Evolutionary conservation across 140 eudicot genomes (phyloP), one percentile per base, ranked within the genome.

Genomic region (Erigeron philadelphicus): DNA sequence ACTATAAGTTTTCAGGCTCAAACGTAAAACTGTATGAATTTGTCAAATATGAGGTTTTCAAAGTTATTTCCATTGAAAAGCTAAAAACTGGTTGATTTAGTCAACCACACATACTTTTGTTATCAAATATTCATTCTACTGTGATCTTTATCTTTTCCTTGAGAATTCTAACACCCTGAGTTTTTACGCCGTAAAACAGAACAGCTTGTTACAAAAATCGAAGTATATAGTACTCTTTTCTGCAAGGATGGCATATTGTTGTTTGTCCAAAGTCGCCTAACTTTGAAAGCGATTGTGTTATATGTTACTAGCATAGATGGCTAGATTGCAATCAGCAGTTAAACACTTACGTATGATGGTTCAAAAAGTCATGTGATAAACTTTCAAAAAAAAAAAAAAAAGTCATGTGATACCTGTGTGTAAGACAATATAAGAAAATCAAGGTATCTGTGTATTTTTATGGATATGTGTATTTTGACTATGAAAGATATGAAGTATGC

Each of bases 11-110:
- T 55, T 23, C 23, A 53, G 4, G 11, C 63, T 57, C 38, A 31
- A 31, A 35, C n/a, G 2, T 53, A 56, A 56, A 55, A 56, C 2
- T 56, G 0, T 56, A 10, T 21, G 11, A 21, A 56, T 56, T 57
- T 10, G 25, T 23, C 18, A 13, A 57, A 3, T 3, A 21, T 54
- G 17, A 7, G 61, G 15, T 57, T 10, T 21, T 57, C 41, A 57
- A 13, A 57, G 19, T 63, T 8, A 50, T 63, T 63, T 63, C 52
- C 68, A 15, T 13, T 18, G 45, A 63, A 49, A 49, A 67, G 57
- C 38, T 65, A 8, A 23, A n/a, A 49, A 11, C 61, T 25, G 61
- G 48, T 48, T 49, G 47, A 31, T 15, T n/a, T 47, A 23, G 42
- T 23, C 60, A 46, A 65, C 19, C 7, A 13, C 56, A 13, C 8